Evolutionary conservation across 1,284 basidiomycete species (phyloP).

Genomic region (Puccinia polysora): DNA sequence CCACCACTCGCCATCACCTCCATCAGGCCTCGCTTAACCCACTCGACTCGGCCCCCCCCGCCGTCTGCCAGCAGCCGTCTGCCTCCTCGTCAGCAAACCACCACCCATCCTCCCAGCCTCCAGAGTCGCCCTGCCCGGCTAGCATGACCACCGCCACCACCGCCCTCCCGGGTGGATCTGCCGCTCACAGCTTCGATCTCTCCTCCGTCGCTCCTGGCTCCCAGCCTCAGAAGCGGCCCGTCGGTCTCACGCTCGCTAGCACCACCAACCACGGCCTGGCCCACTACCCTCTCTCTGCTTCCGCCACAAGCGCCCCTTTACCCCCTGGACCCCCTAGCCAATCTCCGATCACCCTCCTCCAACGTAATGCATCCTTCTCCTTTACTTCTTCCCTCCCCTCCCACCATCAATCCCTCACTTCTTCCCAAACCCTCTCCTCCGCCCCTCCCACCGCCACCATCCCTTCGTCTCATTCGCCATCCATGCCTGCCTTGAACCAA

Average conservation of each 20-base stretch:
- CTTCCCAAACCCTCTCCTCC: constrained; percentile 5
- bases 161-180: constrained; percentile 11
- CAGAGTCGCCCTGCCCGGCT: background rate
- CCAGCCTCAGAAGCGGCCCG: constrained; percentile 15
- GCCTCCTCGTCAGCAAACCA: no score
- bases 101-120: background rate
- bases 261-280: constrained; percentile 2
- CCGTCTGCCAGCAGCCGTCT: no score
- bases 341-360: constrained; percentile 11
- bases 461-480: constrained; percentile 12
- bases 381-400: background rate
- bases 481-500: constrained; percentile 14
- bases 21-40: no score
- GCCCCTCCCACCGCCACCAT: constrained; percentile 10
- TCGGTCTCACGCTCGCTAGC: constrained; percentile 17
- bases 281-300: constrained; percentile 14
- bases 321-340: constrained; percentile 20
- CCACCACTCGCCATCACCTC: no score
- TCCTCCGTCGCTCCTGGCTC: constrained; percentile 7
- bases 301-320: constrained; percentile 29
- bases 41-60: no score
- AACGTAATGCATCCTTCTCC: constrained; percentile 23
- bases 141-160: constrained; percentile 19
- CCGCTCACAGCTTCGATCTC: background rate
- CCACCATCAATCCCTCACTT: constrained; percentile 7